These are phyloP conservation scores for Myrmaecium sp. DNA, from an alignment of 2,329 filamentous ascomycete genomes.

Conservation along the genomic window DNA sequence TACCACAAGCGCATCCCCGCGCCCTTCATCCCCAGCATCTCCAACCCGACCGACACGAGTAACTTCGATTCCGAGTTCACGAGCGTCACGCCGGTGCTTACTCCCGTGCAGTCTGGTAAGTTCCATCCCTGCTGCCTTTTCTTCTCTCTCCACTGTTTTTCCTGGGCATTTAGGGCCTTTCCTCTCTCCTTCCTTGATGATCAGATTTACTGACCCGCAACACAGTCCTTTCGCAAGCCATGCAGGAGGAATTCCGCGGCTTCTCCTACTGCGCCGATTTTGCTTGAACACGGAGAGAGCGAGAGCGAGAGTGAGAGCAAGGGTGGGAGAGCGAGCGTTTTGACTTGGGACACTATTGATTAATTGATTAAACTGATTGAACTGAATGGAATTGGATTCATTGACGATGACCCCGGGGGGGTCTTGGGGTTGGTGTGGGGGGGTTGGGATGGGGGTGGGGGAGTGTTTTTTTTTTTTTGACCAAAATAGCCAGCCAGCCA, in stretches of 20 bases:
- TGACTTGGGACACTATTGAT: too few relatives aligned
- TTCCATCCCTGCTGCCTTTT: conserved; percentile 11
- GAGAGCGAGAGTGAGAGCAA: too few relatives aligned
- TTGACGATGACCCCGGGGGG: too few relatives aligned
- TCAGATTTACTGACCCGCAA: conserved; percentile 8
- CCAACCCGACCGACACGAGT: conserved; percentile 90
- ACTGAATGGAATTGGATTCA: too few relatives aligned
- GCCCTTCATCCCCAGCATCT: conserved; percentile 80
- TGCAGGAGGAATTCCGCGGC: conserved; percentile 98
- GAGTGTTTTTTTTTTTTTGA: too few relatives aligned
- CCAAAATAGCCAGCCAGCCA: too few relatives aligned
- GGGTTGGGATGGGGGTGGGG: too few relatives aligned
- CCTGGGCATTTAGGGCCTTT: conserved; percentile 2
- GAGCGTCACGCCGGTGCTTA: conserved; percentile 91
- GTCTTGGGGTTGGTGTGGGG: too few relatives aligned
- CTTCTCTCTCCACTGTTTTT: conserved; percentile 8
- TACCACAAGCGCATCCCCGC: conserved; percentile 86
- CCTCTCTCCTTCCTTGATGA: background rate
- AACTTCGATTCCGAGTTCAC: conserved; percentile 99
- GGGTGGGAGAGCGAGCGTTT: too few relatives aligned
- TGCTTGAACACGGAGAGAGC: too few relatives aligned
- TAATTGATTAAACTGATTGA: too few relatives aligned
- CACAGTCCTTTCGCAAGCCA: conserved; percentile 83
- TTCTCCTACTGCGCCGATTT: conserved; percentile 96
- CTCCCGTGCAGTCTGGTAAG: conserved; percentile 92